Evolutionary conservation across 2,329 filamentous ascomycete genomes (phyloP), one percentile per base, ranked within the genome.

Genomic region (Trichoderma asperellum): DNA sequence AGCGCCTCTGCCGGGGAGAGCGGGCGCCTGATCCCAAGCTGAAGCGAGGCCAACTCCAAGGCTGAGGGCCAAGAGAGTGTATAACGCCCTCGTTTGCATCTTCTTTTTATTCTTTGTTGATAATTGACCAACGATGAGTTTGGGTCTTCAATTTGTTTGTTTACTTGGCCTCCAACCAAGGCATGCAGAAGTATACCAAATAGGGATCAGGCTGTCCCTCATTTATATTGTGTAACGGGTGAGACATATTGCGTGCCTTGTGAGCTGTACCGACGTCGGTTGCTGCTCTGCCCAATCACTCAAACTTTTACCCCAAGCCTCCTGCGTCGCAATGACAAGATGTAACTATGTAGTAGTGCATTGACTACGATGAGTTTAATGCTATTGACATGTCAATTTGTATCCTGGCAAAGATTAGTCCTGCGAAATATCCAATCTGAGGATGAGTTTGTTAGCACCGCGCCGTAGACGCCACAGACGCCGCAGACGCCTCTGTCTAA

Each of bases 1-100:
- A 24, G 67, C 58, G 32, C 58, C 67, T 37, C 16, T 55, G 59
- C 67, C 67, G 35, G 58, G 32, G 47, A 68, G 67, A 6, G 67
- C 59, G 18, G 67, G 59, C 6, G 67, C 67, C 16, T 68, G 67
- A 11, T 55, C 59, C 59, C 59, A 62, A 4, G 67, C 67, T 5
- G 43, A 40, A n/a, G 43, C 16, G 34, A 67, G 43, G 34, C 62
- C 21, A 7, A 49, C 52, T n/a, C 35, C 24, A 16, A 65, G 18
- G 49, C 62, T n/a, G 49, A 65, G 27, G 52, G 34, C 24, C 0
- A 56, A n/a, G 16, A 65, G 35, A 4, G 52, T 18, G 35, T 43
- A 35, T 21, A 14, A 5, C 37, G 21, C 34, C 1, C 18, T n/a
- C 4, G 35, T 3, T 7, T 32, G 5, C 52, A 65, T 65, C 27